These are phyloP conservation scores for Sideroxylon spinosum DNA, from an alignment of 179 eudicot species.

Conservation along the genomic window DNA sequence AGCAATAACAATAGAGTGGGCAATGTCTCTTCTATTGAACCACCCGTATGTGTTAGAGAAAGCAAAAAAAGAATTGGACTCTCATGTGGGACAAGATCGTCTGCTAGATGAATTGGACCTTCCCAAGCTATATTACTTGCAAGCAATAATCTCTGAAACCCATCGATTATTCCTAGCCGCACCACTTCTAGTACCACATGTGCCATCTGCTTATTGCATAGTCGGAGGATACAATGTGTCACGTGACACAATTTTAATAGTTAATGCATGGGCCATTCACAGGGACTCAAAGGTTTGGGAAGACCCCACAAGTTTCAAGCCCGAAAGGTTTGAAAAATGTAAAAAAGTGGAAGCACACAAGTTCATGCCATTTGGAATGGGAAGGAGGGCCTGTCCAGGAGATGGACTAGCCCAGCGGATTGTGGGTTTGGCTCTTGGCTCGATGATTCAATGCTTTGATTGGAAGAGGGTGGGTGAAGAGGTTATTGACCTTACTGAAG, in stretches of 20 bases:
- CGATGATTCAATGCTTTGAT: too few relatives aligned
- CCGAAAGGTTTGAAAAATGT: too few relatives aligned
- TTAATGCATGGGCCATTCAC: too few relatives aligned
- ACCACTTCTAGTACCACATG: not conserved
- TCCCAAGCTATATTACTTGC: not conserved
- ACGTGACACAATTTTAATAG: not conserved
- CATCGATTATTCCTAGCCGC: not conserved
- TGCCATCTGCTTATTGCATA: not conserved
- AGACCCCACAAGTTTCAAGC: too few relatives aligned
- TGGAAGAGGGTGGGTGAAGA: too few relatives aligned
- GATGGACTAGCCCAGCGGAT: too few relatives aligned
- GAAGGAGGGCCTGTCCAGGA: too few relatives aligned
- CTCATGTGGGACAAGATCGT: not conserved
- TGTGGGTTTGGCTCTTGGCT: too few relatives aligned
- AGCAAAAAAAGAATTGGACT: not conserved
- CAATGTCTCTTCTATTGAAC: not conserved
- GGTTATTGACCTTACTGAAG: too few relatives aligned
- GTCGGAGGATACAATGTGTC: not conserved
- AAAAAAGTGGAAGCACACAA: too few relatives aligned
- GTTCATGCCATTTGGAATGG: too few relatives aligned
- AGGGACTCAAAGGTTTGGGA: too few relatives aligned
- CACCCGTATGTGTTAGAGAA: not conserved
- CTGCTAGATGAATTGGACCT: not conserved
- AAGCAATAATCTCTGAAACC: not conserved
- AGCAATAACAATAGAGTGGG: slow-evolving; percentile 5